phyloP scores from a whole-genome alignment of 371 early-diverging fungal genomes.

The Actinomortierella wolfii region DNA sequence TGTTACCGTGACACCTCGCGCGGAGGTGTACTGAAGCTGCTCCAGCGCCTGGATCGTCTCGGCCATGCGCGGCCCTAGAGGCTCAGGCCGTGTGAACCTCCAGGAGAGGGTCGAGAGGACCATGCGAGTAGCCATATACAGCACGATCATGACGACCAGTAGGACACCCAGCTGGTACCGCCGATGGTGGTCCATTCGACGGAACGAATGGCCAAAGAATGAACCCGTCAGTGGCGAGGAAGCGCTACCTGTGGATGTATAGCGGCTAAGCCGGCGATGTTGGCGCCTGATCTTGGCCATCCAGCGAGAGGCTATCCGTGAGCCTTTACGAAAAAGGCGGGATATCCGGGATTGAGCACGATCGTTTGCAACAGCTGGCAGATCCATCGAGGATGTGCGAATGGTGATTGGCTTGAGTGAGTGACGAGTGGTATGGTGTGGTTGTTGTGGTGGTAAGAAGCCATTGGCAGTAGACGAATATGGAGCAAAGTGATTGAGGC shows the following conservation, averaged over 20 bases:
- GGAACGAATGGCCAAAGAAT: conserved; percentile 26
- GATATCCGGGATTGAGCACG: background rate
- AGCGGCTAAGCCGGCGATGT: conserved; percentile 8
- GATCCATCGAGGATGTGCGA: conserved; percentile 23
- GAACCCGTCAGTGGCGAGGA: conserved; percentile 10
- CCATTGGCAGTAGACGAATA: conserved; percentile 2
- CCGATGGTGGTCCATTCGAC: conserved; percentile 20
- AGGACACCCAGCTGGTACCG: conserved; percentile 22
- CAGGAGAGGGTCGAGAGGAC: conserved; percentile 5
- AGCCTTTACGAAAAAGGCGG: background rate
- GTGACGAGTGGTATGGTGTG: conserved; percentile 14
- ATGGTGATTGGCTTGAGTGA: conserved; percentile 42
- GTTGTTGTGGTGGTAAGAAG: conserved; percentile 17
- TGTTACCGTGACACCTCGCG: conserved; percentile 13
- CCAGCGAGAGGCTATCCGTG: background rate
- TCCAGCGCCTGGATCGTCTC: conserved; percentile 37
- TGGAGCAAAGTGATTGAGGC: background rate
- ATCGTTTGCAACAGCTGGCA: conserved; percentile 15
- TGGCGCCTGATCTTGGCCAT: conserved; percentile 11
- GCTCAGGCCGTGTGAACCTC: conserved; percentile 11
- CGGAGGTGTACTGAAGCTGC: conserved; percentile 23
- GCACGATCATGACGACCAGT: conserved; percentile 12
- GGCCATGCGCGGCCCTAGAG: conserved; percentile 31
- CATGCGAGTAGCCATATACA: conserved; percentile 6
- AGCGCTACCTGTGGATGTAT: conserved; percentile 5